Evolutionary conservation across 192 early-diverging fungal genomes (phyloP), one percentile per base, ranked within the genome.

Genomic region (Tieghemiomyces parasiticus): DNA sequence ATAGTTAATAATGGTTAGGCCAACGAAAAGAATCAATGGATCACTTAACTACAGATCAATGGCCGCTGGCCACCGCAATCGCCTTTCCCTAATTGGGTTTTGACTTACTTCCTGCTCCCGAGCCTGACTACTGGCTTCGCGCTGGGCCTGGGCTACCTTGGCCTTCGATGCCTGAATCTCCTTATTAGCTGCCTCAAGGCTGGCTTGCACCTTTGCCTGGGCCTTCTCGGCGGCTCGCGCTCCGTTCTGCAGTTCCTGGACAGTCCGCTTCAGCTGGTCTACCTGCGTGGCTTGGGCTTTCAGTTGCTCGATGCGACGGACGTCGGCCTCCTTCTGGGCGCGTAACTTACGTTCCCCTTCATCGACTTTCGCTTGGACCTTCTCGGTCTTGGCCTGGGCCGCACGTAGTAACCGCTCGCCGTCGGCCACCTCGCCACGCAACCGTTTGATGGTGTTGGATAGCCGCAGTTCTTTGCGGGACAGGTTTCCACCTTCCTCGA

Each of bases 401-500:
- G 72, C 67, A 44, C 66, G 58, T 9, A 73, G 59, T 0, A 59
- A 30, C 38, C 81, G 82, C 13, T 90, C 90, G 2, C 63, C 44
- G 22, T 80, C 81, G 26, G 68, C 71, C 63, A 74, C 77, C 61
- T 89, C 85, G 0, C 74, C 66, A 6, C 86, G 74, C 31, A 92
- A 66, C 50, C 80, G 78, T 62, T 93, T 93, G 66, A 87, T 81
- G 0, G 77, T 75, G 52, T 75, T 87, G 9, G 82, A 66, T 19
- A 82, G 73, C 28, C 78, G 79, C 44, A 90, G 72, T 62, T 90
- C 88, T 44, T 78, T 80, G 58, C 88, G 83, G 8, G 88, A 89
- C 55, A 88, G 76, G 47, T 79, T 70, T 61, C 90, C 87, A 19
- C 90, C 87, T 78, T 74, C 64, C 30, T 55, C 34, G 4, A 78